Evolutionary conservation across 768 basidiomycete genomes (phyloP), one percentile per base, ranked within the genome.

Genomic region (Xerocomellus intermedius): DNA sequence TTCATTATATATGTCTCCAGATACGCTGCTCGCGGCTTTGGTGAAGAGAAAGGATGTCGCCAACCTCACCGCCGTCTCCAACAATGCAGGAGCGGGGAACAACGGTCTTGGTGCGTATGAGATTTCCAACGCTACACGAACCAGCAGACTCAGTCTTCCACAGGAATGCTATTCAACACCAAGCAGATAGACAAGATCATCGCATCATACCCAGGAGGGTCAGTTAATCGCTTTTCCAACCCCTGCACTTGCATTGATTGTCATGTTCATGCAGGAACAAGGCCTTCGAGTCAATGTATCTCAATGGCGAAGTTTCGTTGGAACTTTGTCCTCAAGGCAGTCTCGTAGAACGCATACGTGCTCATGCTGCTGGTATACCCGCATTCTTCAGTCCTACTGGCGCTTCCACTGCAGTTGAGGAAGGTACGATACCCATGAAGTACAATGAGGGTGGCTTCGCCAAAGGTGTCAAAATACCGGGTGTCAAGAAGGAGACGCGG

Each of bases 341-440:
- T 14, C 83, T 97, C 42, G 85, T 87, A 16, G 94, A 94, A 66
- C 86, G 93, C 54, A 78, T 94, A 56, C 87, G 93, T 35, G 89
- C 94, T 8, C 89, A 91, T 54, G 93, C 91, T 9, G 89, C 91
- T 12, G 94, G 94, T 48, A 92, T 94, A 56, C 93, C 94, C 17
- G 92, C 88, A n/a, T 94, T 97, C 77, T 95, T 78, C 73, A 96
- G 91, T 6, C 94, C 93, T 16, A 94, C 93, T 0, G 94, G 94
- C 16, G 90, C 91, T 8, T 82, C 81, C 21, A 94, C 92, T 19
- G 90, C 90, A 3, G 82, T 93, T 3, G 89, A 94, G 69, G 74
- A 84, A 44, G 92, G 92, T 2, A 70, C 79, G 4, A 91, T 94
- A 63, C 89, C 92, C 26, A 80, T 87, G 60, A 81, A 86, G 22